Evolutionary conservation across 805 yeast species (phyloP), one percentile per base, ranked within the genome.

Genomic region (Metschnikowia orientalis): DNA sequence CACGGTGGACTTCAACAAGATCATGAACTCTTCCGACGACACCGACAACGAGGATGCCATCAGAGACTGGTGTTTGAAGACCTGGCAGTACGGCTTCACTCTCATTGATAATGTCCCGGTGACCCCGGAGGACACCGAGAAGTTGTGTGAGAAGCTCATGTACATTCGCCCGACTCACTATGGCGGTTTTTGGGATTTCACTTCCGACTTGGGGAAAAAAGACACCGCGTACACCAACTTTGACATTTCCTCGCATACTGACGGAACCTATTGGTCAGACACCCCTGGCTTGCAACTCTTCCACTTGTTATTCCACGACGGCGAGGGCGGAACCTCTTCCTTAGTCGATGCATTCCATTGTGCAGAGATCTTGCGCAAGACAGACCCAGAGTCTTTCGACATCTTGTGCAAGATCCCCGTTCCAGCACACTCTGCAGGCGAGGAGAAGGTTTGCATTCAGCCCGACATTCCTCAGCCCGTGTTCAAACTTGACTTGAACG

Each of bases 181-280:
- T 44, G 87, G 86, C n/a, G 86, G 83, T 1, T 79, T 81, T 57
- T 81, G 87, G 86, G 85, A 79, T 50, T 80, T 81, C 54, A 80
- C 87, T 8, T 69, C 83, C 4, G 83, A 80, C 47, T 59, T 80
- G 47, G 67, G 78, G 28, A 77, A 73, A 58, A 73, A 75, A 37
- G 88, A 80, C 48, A 78, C 84, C 4, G 88, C 88, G 3, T 80
- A 80, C 51, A 79, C 86, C 10, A 77, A 78, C 47, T 63, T 79
- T 35, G 81, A 75, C 41, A 74, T 80, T 31, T 73, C 74, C 6
- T 57, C 73, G 8, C 88, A 80, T 47, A 79, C 86, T 2, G 87
- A 80, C 52, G 87, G 87, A 4, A 80, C 86, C 2, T 81, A 80
- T 50, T 80, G 84, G 81, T 67, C 76, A 11, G 80, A 79, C 39